Conservation (phyloP, 208 protist species). For the Entamoeba nuttalli region DNA sequence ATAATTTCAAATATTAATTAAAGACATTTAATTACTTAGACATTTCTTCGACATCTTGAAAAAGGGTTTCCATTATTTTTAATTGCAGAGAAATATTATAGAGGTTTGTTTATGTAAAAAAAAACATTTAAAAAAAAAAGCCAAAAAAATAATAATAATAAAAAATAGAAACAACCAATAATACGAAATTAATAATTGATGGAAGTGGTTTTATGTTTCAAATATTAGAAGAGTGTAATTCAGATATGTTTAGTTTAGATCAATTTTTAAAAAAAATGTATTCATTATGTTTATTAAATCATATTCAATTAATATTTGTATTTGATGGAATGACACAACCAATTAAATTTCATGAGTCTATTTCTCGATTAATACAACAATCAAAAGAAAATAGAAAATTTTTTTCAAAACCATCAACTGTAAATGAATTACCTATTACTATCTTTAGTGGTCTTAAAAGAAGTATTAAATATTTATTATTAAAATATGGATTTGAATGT, state of each 20-base stretch:
- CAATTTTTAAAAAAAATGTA: neutral
- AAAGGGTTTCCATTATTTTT: neutral
- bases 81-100: neutral
- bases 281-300: neutral
- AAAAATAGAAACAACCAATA: neutral
- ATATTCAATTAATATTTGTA: neutral
- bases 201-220: neutral
- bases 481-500: neutral
- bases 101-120: neutral
- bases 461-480: neutral
- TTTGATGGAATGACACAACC: neutral
- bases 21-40: neutral
- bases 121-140: too few species aligned
- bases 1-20: neutral
- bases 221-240: neutral
- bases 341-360: neutral
- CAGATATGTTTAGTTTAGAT: neutral
- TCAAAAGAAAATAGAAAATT: neutral
- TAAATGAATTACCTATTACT: neutral
- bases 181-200: neutral
- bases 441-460: neutral
- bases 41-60: neutral
- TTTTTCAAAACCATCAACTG: neutral
- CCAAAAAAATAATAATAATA: neutral
- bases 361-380: neutral